Percentiles rank a stretch among this genome's conserved stretches.
Conservation (phyloP, 352 stramenopile species). For the Phytophthora rubi region DNA sequence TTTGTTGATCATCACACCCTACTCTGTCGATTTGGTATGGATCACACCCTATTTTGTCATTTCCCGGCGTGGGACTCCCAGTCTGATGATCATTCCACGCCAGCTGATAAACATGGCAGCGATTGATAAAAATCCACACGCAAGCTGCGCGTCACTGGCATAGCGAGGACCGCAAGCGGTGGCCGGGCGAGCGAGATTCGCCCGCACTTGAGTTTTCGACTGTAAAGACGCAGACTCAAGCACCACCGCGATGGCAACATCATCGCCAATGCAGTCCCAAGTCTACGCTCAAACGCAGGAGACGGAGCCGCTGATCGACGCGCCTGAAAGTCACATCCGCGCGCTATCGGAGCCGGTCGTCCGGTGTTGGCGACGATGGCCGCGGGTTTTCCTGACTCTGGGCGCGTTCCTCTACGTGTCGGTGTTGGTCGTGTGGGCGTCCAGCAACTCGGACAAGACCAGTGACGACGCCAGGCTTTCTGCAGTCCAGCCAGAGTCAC, state of each 20-base stretch:
- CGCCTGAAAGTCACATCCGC: not conserved
- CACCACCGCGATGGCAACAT: not conserved
- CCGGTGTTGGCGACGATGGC: constrained; percentile 16
- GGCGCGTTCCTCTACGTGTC: constrained; percentile 22
- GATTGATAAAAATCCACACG: constrained; percentile 23
- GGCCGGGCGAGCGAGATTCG: too few species aligned
- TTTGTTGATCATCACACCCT: too few species aligned
- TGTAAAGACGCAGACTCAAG: constrained; percentile 7
- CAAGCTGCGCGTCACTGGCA: constrained; percentile 3
- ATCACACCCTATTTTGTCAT: too few species aligned
- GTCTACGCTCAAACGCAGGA: constrained; percentile 8
- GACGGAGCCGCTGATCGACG: constrained; percentile 20
- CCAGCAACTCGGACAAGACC: constrained; percentile 13
- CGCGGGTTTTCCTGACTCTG: constrained; percentile 14
- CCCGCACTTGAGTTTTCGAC: constrained; percentile 22
- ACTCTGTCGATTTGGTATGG: too few species aligned
- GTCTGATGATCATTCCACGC: not conserved
- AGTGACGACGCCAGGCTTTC: not conserved
- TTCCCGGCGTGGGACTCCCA: not conserved
- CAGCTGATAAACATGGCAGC: constrained; percentile 8
- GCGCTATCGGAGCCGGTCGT: constrained; percentile 6
- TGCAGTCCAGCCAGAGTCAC: not conserved
- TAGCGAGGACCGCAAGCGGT: constrained; percentile 4
- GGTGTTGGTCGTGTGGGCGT: constrained; percentile 20
- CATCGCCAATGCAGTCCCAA: constrained; percentile 7